Evolutionary conservation across 169 alveolate genomes (phyloP), one percentile per base, ranked within the genome.

Genomic region (Plasmodium cynomolgi): DNA sequence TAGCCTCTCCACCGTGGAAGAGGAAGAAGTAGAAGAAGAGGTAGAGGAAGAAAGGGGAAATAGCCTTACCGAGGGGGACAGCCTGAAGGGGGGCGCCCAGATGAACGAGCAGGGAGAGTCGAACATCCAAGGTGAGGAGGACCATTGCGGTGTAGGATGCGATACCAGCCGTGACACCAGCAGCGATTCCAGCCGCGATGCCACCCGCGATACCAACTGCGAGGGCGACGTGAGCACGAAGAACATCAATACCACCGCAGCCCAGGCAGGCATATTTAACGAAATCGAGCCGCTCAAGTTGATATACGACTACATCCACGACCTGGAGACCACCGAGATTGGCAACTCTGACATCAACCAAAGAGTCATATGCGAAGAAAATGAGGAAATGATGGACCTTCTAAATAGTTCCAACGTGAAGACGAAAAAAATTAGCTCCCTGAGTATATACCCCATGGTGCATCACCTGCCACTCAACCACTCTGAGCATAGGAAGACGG

Each of bases 231-330:
- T 26, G 33, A 5, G 47, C 56, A 39, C 31, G 26, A 84, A 23
- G n/a, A 84, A 84, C 34, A 71, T 33, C 29, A 84, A 34, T 26
- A 34, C 74, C 34, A 4, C 77, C 17, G 37, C 73, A 23, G 58
- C 71, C 20, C 44, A 72, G 39, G 1, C 81, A 8, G 20, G 34
- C 31, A 7, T 84, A 23, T 84, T 71, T 84, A 84, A 47, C 50
- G 92, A 84, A 37, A 44, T 84, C 20, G 79, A 84, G 54, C 54
- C 92, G 9, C 54, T 72, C 56, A 84, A 56, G 31, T 23, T 84
- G 37, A 39, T 84, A 5, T 84, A 72, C 56, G 41, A 84, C 75
- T 84, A 84, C 73, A 84, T 84, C 26, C 47, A 54, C 47, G 75
- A 7, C 34, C n/a, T 72, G 41, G 41, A 54, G 34, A 31, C 75